phyloP scores from a whole-genome alignment of 352 stramenopile genomes.

The Globisporangium parvum region DNA sequence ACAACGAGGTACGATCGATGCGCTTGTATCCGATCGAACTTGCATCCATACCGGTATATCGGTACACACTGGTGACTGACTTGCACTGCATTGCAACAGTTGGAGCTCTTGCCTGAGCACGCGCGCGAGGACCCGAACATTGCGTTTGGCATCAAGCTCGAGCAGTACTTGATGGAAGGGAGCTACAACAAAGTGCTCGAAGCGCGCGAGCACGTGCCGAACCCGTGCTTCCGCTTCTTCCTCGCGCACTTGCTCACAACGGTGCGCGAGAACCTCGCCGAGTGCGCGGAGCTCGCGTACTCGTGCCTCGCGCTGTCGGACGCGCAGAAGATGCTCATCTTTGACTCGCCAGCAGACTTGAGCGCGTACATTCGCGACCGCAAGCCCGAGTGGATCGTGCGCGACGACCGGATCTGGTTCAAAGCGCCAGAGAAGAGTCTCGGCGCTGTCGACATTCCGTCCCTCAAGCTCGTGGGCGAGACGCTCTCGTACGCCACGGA shows the following conservation, averaged over 20 bases:
- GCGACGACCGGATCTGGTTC: constrained; percentile 85
- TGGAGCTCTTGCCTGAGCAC: constrained; percentile 83
- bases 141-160: constrained; percentile 85
- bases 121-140: constrained; percentile 83
- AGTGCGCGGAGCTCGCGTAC: constrained; percentile 94
- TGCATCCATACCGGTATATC: neutral
- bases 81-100: constrained; percentile 14
- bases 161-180: constrained; percentile 92
- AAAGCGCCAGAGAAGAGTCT: constrained; percentile 85
- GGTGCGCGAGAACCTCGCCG: constrained; percentile 93
- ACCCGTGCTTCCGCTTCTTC: constrained; percentile 93
- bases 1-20: constrained; percentile 67
- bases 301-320: constrained; percentile 82
- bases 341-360: constrained; percentile 77
- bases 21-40: neutral
- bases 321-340: constrained; percentile 92
- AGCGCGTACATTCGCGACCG: constrained; percentile 82
- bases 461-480: constrained; percentile 92
- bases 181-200: constrained; percentile 93
- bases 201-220: constrained; percentile 82
- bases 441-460: constrained; percentile 89
- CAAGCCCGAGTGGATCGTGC: constrained; percentile 90
- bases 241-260: constrained; percentile 91
- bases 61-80: neutral
- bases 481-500: constrained; percentile 95